Evolutionary conservation across 768 basidiomycete species (phyloP).

Genomic region (Hebeloma cylindrosporum): DNA sequence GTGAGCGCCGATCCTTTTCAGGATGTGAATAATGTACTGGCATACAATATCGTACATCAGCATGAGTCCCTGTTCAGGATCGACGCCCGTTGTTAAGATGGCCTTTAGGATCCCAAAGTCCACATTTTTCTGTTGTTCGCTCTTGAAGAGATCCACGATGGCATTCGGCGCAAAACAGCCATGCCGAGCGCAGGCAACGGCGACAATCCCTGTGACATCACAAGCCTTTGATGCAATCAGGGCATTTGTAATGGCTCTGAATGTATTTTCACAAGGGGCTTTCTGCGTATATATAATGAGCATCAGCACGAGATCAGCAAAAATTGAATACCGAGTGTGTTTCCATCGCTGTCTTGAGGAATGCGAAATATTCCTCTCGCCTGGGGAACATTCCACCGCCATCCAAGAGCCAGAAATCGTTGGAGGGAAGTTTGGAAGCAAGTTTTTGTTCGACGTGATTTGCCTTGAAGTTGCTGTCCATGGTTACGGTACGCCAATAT

Average conservation of each 20-base stretch:
- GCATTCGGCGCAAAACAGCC: slow-evolving; percentile 19
- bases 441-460: slow-evolving; percentile 14
- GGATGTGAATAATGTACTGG: slow-evolving; percentile 15
- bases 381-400: slow-evolving; percentile 18
- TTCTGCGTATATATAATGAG: slow-evolving; percentile 6
- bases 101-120: slow-evolving; percentile 17
- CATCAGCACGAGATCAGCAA: not conserved
- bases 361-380: slow-evolving; percentile 3
- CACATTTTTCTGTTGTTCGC: slow-evolving; percentile 26
- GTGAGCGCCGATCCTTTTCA: slow-evolving; percentile 3
- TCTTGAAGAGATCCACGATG: slow-evolving; percentile 19
- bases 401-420: slow-evolving; percentile 19
- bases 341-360: slow-evolving; percentile 12
- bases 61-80: slow-evolving; percentile 11
- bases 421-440: too few species aligned
- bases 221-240: slow-evolving; percentile 8
- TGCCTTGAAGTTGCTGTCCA: slow-evolving; percentile 25
- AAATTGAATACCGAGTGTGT: slow-evolving; percentile 15
- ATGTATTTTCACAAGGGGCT: slow-evolving; percentile 17
- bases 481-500: slow-evolving; percentile 1
- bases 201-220: slow-evolving; percentile 18
- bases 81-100: slow-evolving; percentile 7
- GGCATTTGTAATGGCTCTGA: slow-evolving; percentile 14
- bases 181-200: slow-evolving; percentile 17
- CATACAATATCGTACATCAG: slow-evolving; percentile 20